phyloP scores from a whole-genome alignment of 2,329 filamentous ascomycete species.

The Sphaerulina vaccinii region DNA sequence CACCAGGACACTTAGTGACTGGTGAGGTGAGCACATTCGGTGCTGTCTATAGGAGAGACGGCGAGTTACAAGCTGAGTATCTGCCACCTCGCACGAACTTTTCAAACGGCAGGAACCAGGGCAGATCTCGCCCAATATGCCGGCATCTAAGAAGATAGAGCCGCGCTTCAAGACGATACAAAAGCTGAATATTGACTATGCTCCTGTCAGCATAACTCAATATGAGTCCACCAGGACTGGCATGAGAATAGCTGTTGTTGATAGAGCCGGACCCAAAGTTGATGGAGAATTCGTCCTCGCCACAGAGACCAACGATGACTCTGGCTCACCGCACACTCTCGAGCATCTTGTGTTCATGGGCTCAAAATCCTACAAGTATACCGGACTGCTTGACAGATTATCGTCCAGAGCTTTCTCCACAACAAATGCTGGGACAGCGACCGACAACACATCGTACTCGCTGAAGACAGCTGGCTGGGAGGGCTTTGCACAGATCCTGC shows the following conservation, averaged over 20 bases:
- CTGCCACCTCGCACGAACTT: not conserved
- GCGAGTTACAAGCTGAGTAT: not conserved
- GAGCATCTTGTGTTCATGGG: constrained; percentile 62
- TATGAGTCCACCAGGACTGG: constrained; percentile 95
- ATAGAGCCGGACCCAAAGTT: constrained; percentile 91
- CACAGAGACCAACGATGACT: constrained; percentile 97
- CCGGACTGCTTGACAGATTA: constrained; percentile 90
- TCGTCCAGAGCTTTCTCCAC: constrained; percentile 88
- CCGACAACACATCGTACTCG: constrained; percentile 94
- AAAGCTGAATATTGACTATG: constrained; percentile 85
- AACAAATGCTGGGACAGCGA: constrained; percentile 97
- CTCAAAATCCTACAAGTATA: constrained; percentile 89
- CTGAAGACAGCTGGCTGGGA: constrained; percentile 96
- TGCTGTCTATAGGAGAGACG: not conserved
- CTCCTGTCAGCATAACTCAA: constrained; percentile 81
- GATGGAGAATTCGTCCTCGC: constrained; percentile 93
- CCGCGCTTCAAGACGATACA: constrained; percentile 78
- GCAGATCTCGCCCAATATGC: constrained; percentile 29
- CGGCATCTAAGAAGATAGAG: constrained; percentile 39
- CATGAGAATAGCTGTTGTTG: constrained; percentile 89
- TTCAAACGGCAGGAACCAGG: too few relatives aligned
- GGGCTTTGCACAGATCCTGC: constrained; percentile 89
- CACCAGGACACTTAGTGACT: not conserved
- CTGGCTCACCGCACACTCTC: constrained; percentile 68
- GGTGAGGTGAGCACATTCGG: too few relatives aligned